Percentiles rank a stretch among this genome's conserved stretches.
phyloP scores from a whole-genome alignment of 208 protist species.

The Trypanosomatidae sp. region DNA sequence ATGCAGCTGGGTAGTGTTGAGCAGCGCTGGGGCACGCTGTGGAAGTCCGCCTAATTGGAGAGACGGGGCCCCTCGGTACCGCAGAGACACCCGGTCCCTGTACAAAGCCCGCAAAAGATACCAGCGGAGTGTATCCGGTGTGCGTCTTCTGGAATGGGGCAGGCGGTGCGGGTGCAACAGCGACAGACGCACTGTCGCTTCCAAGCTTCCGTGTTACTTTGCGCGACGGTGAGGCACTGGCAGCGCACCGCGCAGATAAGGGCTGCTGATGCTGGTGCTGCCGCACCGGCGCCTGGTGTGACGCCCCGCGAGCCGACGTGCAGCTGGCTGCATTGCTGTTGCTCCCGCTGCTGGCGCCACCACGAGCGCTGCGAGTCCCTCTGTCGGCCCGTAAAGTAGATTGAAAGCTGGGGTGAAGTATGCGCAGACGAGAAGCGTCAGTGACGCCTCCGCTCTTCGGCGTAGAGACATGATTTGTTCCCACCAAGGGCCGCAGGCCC shows the following conservation, averaged over 20 bases:
- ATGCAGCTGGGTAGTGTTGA: conserved; percentile 10
- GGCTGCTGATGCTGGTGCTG: neutral
- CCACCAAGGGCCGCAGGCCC: conserved; percentile 16
- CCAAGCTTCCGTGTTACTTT: conserved; percentile 9
- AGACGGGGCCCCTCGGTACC: conserved; percentile 16
- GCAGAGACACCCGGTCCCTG: neutral
- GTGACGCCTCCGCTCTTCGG: neutral
- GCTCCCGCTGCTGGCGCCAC: neutral
- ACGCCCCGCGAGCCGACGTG: conserved; percentile 1
- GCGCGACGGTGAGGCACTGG: neutral
- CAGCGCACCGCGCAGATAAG: conserved; percentile 7
- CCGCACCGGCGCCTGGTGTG: neutral
- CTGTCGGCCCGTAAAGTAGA: neutral
- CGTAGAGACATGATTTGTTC: neutral
- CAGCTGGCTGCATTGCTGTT: neutral
- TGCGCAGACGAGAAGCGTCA: conserved; percentile 6
- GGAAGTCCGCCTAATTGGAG: conserved; percentile 30
- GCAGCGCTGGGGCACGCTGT: conserved; percentile 26
- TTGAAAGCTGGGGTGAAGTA: conserved; percentile 2
- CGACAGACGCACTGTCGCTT: neutral
- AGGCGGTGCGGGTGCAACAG: neutral
- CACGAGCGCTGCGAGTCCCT: conserved; percentile 1
- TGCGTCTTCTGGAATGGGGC: conserved; percentile 26
- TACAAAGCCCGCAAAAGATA: conserved; percentile 8
- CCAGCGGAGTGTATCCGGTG: conserved; percentile 18